Percentiles rank a stretch among this genome's conserved stretches.
Conservation (phyloP, 164 flowering plant species). For the Tetrastigma voinierianum region DNA sequence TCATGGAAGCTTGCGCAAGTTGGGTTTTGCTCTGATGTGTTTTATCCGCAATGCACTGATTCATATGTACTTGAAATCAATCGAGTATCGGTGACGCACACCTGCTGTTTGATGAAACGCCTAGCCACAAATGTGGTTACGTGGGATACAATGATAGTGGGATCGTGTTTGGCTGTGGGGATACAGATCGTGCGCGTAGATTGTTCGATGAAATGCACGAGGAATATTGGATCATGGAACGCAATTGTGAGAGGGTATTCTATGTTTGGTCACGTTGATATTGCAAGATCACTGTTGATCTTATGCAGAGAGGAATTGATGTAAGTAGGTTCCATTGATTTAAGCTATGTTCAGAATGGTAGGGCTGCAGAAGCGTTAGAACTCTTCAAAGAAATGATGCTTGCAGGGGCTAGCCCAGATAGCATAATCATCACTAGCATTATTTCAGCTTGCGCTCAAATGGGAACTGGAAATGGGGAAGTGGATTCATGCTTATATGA, state of each 20-base stretch:
- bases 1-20: slow-evolving; percentile 22
- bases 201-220: slow-evolving; percentile 16
- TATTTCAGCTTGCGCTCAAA: slow-evolving; percentile 21
- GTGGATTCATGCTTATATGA: slow-evolving; percentile 14
- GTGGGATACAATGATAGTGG: slow-evolving; percentile 26
- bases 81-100: slow-evolving; percentile 4
- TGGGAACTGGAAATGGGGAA: slow-evolving; percentile 7
- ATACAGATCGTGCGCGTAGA: slow-evolving; percentile 10
- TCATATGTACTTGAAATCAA: slow-evolving; percentile 17
- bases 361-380: slow-evolving; percentile 9
- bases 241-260: slow-evolving; percentile 13
- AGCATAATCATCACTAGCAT: slow-evolving; percentile 20
- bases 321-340: slow-evolving; percentile 23
- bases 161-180: slow-evolving; percentile 15
- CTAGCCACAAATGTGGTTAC: slow-evolving; percentile 13
- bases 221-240: slow-evolving; percentile 17
- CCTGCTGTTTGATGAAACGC: slow-evolving; percentile 15
- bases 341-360: slow-evolving; percentile 21
- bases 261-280: slow-evolving; percentile 11
- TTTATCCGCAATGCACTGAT: slow-evolving; percentile 23
- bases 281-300: slow-evolving; percentile 14
- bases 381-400: slow-evolving; percentile 16
- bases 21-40: slow-evolving; percentile 11
- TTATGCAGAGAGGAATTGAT: slow-evolving; percentile 19
- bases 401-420: slow-evolving; percentile 17